Base-by-base conservation (phyloP, 177 flowering plant genomes). In the Vitis hybrid region DNA sequence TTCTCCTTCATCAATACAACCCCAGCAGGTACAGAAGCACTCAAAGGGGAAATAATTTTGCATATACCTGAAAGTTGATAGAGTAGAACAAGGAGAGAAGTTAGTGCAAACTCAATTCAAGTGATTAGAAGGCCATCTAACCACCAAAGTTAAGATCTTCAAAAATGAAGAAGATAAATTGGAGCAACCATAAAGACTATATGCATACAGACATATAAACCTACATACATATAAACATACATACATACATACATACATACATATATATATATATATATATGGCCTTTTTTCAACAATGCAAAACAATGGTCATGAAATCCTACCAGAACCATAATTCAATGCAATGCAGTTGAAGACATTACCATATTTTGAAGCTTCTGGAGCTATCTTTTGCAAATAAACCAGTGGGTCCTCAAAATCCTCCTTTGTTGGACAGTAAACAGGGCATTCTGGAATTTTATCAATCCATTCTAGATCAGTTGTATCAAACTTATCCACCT, bases 281-380 rank as follows among this genome's bases (percentile, higher is more conserved):
- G 26, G 26, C 3, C 26, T 23, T 23, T 26, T 26, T 26, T 26
- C 4, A 26, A 26, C 30, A 26, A 26, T 26, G 30, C 30, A 26
- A 26, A 26, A 7, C 45, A 39, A 39, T 39, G 45, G 0, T 39
- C 30, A 7, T 39, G 8, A 39, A 0, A 39, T 39, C 45, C 45
- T 39, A 39, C 45, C 3, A 12, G 4, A 57, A 3, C 11, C 23
- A 15, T 66, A n/a, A 39, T 59, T 49, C 21, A 64, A 67, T 11
- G 0, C 57, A 2, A 4, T 14, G 30, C 11, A n/a, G n/a, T 9
- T 34, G 56, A 12, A n/a, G 15, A 30, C 13, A 30, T 58, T 89
- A 96, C 99, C 99, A 85, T 81, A 87, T 87, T 80, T 89, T 60
- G 99, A 92, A 70, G 99, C 97, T 75, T 87, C 92, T 48, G 99